Evolutionary conservation across 805 yeast species (phyloP).

Genomic region (Pichia membranifaciens): DNA sequence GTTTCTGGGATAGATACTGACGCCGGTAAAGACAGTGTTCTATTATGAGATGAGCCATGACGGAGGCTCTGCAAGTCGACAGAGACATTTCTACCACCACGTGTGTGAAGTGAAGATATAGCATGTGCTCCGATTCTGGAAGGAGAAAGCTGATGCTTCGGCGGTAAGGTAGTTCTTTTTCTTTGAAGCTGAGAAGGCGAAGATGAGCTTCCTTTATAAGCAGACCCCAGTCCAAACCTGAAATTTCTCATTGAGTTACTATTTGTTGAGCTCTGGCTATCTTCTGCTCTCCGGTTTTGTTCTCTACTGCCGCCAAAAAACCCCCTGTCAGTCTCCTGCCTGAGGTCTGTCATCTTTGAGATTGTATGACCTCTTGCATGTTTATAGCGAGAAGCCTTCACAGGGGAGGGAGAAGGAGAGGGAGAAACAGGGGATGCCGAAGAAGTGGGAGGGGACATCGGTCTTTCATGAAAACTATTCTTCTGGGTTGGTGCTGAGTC

Average conservation of each 20-base stretch:
- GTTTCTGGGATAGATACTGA: slow-evolving; percentile 31
- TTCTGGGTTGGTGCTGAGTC: slow-evolving; percentile 1
- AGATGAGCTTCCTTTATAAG: not conserved
- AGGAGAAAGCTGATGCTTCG: slow-evolving; percentile 47
- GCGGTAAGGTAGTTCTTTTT: slow-evolving; percentile 15
- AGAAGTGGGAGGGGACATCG: slow-evolving; percentile 3
- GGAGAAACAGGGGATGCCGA: slow-evolving; percentile 7
- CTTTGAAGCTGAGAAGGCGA: not conserved
- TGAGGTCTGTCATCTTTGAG: slow-evolving; percentile 11
- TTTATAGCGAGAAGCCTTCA: not conserved
- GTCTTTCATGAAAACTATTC: not conserved
- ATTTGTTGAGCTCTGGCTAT: not conserved
- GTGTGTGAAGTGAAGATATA: slow-evolving; percentile 43
- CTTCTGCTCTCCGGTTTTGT: too few species aligned
- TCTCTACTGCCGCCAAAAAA: too few species aligned
- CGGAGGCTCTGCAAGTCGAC: slow-evolving; percentile 19
- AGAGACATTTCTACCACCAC: slow-evolving; percentile 22
- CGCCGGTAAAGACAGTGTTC: slow-evolving; percentile 38
- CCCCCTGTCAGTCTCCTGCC: not conserved
- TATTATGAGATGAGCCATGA: slow-evolving; percentile 30
- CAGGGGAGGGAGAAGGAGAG: slow-evolving; percentile 13
- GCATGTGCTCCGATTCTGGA: slow-evolving; percentile 71
- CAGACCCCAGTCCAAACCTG: slow-evolving; percentile 28
- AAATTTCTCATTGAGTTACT: slow-evolving; percentile 24
- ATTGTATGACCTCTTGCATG: slow-evolving; percentile 15